Base-by-base conservation (phyloP, 495 filamentous ascomycete species). In the Lineolata rhizophorae region DNA sequence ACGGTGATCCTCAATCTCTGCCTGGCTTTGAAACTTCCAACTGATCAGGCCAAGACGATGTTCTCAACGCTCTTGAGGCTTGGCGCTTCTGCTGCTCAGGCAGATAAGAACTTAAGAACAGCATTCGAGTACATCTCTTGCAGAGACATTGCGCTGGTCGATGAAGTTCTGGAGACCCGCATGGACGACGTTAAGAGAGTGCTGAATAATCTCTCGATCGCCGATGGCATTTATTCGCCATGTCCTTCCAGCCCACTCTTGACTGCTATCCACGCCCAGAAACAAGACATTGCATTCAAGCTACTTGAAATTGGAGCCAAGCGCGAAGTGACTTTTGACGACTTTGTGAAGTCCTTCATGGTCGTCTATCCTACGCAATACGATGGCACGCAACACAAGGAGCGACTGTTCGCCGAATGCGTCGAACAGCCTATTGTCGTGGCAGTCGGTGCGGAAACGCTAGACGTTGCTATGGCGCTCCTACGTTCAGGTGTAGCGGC, bases 1-100 rank as follows among this genome's bases (percentile, higher is more conserved):
- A 60, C 45, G 9, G 71, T 72, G 1, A 65, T 81, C 18, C 52
- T 84, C 27, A 75, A 64, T 0, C 43, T 83, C 4, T 65, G 65
- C 2, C 58, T 85, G 4, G 58, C 64, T 1, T 58, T 78, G 19
- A 38, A 43, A 14, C 52, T 61, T 1, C 64, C 67, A 0, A 34
- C 57, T 6, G 63, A 74, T 4, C 63, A 71, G 37, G 67, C 70
- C 1, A 57, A 55, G 35, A 49, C 50, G 4, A 79, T 80, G 60
- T 58, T 57, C 1, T 50, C 56, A 35, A 61, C 61, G 0, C 57
- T 90, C 18, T 44, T 85, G n/a, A 56, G 64, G 16, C 53, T 80
- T 1, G 77, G 77, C 2, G 76, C 75, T 5, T 76, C 72, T 1
- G 67, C 65, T 24, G 67, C 72, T 1, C 80, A 85, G 43, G 76